Evolutionary conservation across 768 basidiomycete genomes (phyloP), one percentile per base, ranked within the genome.

Genomic region (Clitopilus hobsonii): DNA sequence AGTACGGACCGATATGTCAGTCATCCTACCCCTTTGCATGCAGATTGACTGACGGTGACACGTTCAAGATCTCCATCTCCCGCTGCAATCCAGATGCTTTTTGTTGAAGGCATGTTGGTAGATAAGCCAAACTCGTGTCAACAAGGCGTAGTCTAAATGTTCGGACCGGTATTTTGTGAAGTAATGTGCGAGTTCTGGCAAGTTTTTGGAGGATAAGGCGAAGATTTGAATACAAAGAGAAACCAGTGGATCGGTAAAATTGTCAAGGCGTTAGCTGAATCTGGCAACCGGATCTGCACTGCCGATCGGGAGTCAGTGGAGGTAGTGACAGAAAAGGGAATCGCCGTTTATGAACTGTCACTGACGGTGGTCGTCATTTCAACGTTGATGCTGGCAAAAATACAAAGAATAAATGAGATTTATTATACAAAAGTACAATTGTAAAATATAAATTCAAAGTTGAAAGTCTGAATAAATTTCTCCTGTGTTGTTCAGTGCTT

Each of bases 31-130:
- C n/a, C 18, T 18, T 45, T 45, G 5, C 11, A 20, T 11, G 41
- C 5, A 45, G 41, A 20, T 45, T 45, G 22, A 45, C 41, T 45
- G 41, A 45, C 41, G 22, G 41, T 45, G 32, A 97, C 84, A 49
- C 88, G 77, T n/a, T 71, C 70, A 28, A 95, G 69, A 72, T 97
- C 89, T 38, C 94, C 94, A 65, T 97, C 94, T 47, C 84, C 88
- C 0, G 94, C 91, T 45, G 94, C 94, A 29, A 97, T 82, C 94
- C 94, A 97, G 45, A 97, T 87, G 71, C 95, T 95, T 66, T 81
- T 82, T 56, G 41, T 45, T 52, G 59, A 59, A 56, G 56, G n/a
- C 41, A 45, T 45, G 18, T 45, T 45, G 11, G 2, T 45, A 18
- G 22, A 45, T 10, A 20, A 36, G 3, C n/a, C 32, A 36, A 36